Evolutionary conservation across 768 basidiomycete species (phyloP).

Genomic region (Flagelloscypha sp.): DNA sequence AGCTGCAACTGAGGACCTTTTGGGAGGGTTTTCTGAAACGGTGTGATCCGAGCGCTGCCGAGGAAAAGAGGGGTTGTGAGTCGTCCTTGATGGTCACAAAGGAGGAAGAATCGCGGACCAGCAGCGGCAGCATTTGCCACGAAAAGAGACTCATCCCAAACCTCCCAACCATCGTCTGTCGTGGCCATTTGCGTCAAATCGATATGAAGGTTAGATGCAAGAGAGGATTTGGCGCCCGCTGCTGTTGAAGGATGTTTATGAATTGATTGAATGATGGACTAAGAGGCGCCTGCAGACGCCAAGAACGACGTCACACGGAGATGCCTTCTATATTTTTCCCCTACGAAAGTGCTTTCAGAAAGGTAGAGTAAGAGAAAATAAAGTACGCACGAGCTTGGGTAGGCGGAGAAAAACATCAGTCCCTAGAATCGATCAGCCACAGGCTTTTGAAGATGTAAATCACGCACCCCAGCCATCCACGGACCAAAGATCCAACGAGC

Average conservation of each 20-base stretch:
- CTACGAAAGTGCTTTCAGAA: conserved; percentile 25
- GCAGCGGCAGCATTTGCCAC: conserved; percentile 23
- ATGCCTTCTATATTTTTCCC: conserved; percentile 83
- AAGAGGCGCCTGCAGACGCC: no score
- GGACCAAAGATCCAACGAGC: conserved; percentile 69
- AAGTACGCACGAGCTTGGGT: conserved; percentile 60
- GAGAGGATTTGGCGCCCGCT: no score
- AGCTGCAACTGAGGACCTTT: no score
- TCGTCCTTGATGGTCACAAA: no score
- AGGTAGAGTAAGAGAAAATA: conserved; percentile 2
- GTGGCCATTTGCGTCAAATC: conserved; percentile 44
- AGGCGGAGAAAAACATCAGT: conserved; percentile 78
- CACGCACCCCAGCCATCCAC: conserved; percentile 76
- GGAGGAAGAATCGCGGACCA: conserved; percentile 3
- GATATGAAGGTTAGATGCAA: no score
- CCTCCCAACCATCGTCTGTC: conserved; percentile 41
- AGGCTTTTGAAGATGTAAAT: not conserved
- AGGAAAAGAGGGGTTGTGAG: no score
- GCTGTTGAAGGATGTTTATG: no score
- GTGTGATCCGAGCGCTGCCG: no score
- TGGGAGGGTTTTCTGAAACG: no score
- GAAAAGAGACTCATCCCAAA: conserved; percentile 37
- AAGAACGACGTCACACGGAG: conserved; percentile 69
- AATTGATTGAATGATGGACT: no score
- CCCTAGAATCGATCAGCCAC: conserved; percentile 31